Conservation (phyloP, 2,329 filamentous ascomycete species). For the Sclerotinia glacialis region DNA sequence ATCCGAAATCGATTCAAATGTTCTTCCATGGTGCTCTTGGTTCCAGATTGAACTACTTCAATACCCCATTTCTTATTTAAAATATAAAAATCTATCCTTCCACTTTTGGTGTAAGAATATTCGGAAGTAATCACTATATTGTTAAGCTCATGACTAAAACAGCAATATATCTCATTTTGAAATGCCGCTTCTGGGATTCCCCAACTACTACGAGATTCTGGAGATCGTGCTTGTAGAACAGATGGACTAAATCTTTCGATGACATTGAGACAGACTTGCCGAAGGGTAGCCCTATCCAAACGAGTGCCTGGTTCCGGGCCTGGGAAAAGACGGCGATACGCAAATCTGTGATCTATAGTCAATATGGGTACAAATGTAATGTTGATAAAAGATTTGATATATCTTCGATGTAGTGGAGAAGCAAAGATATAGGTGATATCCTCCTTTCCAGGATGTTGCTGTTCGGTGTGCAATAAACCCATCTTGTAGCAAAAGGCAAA, state of each 20-base stretch:
- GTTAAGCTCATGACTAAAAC: not conserved
- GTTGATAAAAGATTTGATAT: not conserved
- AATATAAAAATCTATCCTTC: slow-evolving; percentile 7
- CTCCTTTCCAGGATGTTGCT: not conserved
- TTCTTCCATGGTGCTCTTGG: not conserved
- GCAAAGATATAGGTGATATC: slow-evolving; percentile 2
- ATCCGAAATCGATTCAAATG: not conserved
- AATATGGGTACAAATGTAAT: not conserved
- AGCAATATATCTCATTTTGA: slow-evolving; percentile 11
- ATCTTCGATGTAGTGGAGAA: slow-evolving; percentile 7
- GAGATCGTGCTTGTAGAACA: not conserved
- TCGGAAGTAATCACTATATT: not conserved
- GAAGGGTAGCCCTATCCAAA: not conserved
- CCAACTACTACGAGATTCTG: not conserved
- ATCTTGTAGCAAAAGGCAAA: not conserved
- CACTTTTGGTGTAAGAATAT: slow-evolving; percentile 1
- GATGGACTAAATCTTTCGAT: slow-evolving; percentile 10
- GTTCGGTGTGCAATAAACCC: not conserved
- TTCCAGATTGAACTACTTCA: not conserved
- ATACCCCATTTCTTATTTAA: slow-evolving; percentile 3
- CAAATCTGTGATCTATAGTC: not conserved
- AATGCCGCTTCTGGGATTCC: slow-evolving; percentile 9
- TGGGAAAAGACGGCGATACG: not conserved
- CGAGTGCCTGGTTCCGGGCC: not conserved
- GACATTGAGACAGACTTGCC: not conserved